Base-by-base conservation (phyloP, 2,329 filamentous ascomycete genomes). In the Aspergillus chevalieri region DNA sequence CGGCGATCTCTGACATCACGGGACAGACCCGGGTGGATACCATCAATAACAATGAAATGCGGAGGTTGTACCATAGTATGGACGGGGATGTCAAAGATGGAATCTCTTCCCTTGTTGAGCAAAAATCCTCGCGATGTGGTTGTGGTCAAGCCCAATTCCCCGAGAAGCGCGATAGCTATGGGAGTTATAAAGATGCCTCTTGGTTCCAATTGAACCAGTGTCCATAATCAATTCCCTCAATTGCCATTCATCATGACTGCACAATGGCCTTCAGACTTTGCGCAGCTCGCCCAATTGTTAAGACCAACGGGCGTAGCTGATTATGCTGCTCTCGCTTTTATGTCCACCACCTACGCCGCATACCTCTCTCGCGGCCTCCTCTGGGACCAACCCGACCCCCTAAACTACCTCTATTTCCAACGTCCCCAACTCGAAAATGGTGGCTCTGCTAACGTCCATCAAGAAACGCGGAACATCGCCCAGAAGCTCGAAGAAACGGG, bases 311-410 rank as follows among this genome's bases (percentile, higher is more conserved):
- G 54, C 2, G 17, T 59, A 19, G 56, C 56, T n/a, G 72, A 75
- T 53, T 61, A 66, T 45, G 49, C 67, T 7, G 70, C 68, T 6
- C 50, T 71, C 7, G 55, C 67, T 4, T 43, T 74, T 5, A 58
- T 73, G 33, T 58, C 65, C 9, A 57, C 73, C n/a, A 63, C 59
- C 17, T 61, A 63, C 3, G 58, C 66, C 3, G 64, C 67, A 1
- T 78, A 73, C 54, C 57, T 77, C 15, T 67, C 75, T 2, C 65
- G 67, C 3, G 74, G 74, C 2, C 65, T 65, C 33, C 52, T 70
- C 15, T 78, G 75, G 74, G 74, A 78, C 47, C 74, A 66, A 39
- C 72, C 75, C 7, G 76, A 80, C 52, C 77, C 77, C 4, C 71
- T 77, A 49, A 57, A 70, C 34, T 65, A 77, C 54, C 63, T 78